These are phyloP conservation scores for Linnemannia hyalina DNA, from an alignment of 192 early-diverging fungal genomes.

Conservation along the genomic window DNA sequence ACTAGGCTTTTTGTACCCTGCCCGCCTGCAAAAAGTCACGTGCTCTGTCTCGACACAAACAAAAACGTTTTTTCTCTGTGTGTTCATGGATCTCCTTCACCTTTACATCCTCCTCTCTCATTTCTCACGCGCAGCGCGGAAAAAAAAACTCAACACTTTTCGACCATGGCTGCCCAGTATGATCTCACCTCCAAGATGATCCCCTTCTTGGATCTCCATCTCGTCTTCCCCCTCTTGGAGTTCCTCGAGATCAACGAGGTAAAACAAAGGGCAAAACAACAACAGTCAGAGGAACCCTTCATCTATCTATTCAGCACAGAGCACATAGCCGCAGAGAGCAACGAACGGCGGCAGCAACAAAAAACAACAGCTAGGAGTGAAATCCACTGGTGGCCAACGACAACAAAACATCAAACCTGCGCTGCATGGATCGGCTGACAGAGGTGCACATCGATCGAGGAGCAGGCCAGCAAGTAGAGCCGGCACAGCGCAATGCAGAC, in stretches of 20 bases:
- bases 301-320: background rate
- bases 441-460: background rate
- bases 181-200: slow-evolving; percentile 88
- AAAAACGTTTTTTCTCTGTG: slow-evolving; percentile 1
- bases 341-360: background rate
- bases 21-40: background rate
- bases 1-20: too few relatives aligned
- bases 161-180: slow-evolving; percentile 70
- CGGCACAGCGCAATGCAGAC: background rate
- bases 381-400: too few relatives aligned
- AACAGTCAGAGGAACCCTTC: background rate
- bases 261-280: background rate
- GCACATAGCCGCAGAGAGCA: background rate
- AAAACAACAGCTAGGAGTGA: background rate
- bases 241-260: slow-evolving; percentile 88
- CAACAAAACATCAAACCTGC: too few relatives aligned
- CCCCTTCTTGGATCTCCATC: slow-evolving; percentile 92
- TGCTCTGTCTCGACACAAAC: background rate
- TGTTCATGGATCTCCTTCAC: slow-evolving; percentile 1
- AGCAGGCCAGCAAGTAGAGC: background rate
- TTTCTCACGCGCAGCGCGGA: slow-evolving; percentile 17
- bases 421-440: background rate
- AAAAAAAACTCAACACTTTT: slow-evolving; percentile 6
- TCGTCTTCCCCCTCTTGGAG: slow-evolving; percentile 91
- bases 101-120: background rate